Conservation (phyloP, 1,284 basidiomycete genomes). For the Cryptococcus deneoformans region DNA sequence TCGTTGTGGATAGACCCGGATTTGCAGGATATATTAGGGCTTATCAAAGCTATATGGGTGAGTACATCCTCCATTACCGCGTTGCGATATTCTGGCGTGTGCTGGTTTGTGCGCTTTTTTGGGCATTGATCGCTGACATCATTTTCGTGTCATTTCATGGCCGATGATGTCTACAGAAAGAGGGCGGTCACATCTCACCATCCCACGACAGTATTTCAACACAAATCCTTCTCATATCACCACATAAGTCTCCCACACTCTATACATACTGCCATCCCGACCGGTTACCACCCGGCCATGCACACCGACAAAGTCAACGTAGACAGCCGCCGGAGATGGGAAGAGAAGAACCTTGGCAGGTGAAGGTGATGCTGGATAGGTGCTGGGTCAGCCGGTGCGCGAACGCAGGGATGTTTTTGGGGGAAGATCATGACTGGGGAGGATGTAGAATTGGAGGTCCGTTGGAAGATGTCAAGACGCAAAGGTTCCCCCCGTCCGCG, state of each 20-base stretch:
- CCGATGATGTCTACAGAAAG: conserved; percentile 3
- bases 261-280: conserved; percentile 32
- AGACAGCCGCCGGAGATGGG: background rate
- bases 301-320: background rate
- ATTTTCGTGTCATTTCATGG: background rate
- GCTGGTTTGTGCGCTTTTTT: background rate
- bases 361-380: conserved; percentile 24
- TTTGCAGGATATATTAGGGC: conserved; percentile 5
- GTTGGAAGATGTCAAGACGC: conserved; percentile 1
- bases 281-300: conserved; percentile 11
- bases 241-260: conserved; percentile 17
- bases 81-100: background rate
- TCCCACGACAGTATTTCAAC: conserved; percentile 13
- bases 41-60: conserved; percentile 16
- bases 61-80: background rate
- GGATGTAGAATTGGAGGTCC: conserved; percentile 25
- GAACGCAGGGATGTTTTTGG: conserved; percentile 18
- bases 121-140: background rate
- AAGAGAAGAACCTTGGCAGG: conserved; percentile 16
- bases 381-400: conserved; percentile 21
- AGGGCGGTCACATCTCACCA: conserved; percentile 22
- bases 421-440: conserved; percentile 23
- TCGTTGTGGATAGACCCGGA: conserved; percentile 16
- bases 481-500: background rate
- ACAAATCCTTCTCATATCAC: conserved; percentile 22